A percentile compares a stretch with the other conserved stretches of the same genome.
phyloP scores from a whole-genome alignment of 805 yeast genomes.

The Ogataea haglerorum region DNA sequence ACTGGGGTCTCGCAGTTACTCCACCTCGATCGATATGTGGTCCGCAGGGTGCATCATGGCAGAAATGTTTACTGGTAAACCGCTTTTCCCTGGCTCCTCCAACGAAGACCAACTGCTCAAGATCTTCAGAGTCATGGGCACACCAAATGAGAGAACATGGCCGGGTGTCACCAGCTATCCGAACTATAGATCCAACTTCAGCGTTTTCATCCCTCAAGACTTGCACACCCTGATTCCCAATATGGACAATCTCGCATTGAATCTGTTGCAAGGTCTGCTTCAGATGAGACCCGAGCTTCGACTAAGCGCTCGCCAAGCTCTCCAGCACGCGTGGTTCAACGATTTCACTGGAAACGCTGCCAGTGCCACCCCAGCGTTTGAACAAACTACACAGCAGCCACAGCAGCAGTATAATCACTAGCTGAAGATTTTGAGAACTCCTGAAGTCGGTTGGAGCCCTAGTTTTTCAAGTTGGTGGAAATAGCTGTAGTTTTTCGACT shows the following conservation, averaged over 20 bases:
- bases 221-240: conserved; percentile 64
- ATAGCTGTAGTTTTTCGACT: conserved; percentile 14
- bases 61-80: conserved; percentile 98
- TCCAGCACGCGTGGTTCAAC: conserved; percentile 77
- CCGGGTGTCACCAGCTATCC: conserved; percentile 92
- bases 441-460: conserved; percentile 18
- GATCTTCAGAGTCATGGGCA: conserved; percentile 91
- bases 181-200: conserved; percentile 81
- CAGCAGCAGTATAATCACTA: conserved; percentile 3
- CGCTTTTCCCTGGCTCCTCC: conserved; percentile 92
- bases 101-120: conserved; percentile 93
- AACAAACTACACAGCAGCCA: conserved; percentile 11
- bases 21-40: conserved; percentile 98
- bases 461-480: conserved; percentile 11
- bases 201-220: conserved; percentile 85
- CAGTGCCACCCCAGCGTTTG: conserved; percentile 13
- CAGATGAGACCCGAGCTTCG: conserved; percentile 63
- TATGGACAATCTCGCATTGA: conserved; percentile 66
- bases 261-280: conserved; percentile 55
- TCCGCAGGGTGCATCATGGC: conserved; percentile 98
- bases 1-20: conserved; percentile 90
- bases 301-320: conserved; percentile 57
- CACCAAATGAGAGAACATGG: conserved; percentile 95
- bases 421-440: conserved; percentile 9
- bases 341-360: conserved; percentile 47